phyloP scores from a whole-genome alignment of 2,329 filamentous ascomycete genomes.

The Diaporthe vexans region DNA sequence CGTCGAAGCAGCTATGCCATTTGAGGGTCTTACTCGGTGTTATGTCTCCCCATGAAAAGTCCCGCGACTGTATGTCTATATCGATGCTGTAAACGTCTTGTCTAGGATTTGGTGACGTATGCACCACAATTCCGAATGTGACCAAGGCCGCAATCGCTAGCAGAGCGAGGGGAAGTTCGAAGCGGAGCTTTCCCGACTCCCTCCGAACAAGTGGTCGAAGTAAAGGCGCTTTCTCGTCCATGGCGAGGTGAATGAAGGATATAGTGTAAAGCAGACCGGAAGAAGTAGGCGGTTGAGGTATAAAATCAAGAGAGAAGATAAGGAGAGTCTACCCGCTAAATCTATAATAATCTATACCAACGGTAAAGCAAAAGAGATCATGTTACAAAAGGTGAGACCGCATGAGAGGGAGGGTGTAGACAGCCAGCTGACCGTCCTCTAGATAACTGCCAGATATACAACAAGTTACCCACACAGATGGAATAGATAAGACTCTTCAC shows the following conservation, averaged over 20 bases:
- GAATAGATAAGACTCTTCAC: constrained; percentile 37
- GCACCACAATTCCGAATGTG: constrained; percentile 32
- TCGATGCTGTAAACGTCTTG: constrained; percentile 33
- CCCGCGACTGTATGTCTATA: background rate
- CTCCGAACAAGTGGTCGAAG: constrained; percentile 32
- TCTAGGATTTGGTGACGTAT: constrained; percentile 34
- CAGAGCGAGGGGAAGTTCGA: constrained; percentile 32
- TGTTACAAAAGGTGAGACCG: constrained; percentile 18
- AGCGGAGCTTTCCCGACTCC: constrained; percentile 20
- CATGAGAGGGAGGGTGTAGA: constrained; percentile 12
- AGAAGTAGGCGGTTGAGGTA: background rate
- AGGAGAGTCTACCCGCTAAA: constrained; percentile 4
- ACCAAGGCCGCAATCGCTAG: constrained; percentile 26
- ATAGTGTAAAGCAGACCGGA: too few species aligned
- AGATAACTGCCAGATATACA: constrained; percentile 34
- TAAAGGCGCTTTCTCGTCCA: constrained; percentile 40
- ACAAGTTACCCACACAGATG: constrained; percentile 14
- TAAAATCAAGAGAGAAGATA: background rate
- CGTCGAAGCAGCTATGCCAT: constrained; percentile 55
- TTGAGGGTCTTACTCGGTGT: constrained; percentile 49
- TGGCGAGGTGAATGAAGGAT: background rate
- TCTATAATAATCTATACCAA: constrained; percentile 4
- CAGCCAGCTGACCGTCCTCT: constrained; percentile 34
- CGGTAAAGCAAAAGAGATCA: background rate
- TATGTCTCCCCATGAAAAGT: constrained; percentile 44